Evolutionary conservation across 1,284 basidiomycete genomes (phyloP), one percentile per base, ranked within the genome.

Genomic region (Coniophora puteana): DNA sequence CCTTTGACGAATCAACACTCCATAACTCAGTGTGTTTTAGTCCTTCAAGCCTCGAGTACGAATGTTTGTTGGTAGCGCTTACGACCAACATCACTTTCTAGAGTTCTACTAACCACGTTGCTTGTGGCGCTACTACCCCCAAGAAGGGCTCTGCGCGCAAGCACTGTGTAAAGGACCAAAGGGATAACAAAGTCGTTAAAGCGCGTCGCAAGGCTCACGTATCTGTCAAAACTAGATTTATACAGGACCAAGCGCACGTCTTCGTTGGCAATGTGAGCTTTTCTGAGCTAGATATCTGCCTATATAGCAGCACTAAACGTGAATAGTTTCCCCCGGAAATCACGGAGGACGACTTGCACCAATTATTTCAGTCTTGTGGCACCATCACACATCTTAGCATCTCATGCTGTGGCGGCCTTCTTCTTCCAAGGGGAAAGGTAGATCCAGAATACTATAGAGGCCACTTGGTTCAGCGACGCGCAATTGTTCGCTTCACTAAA

Each of bases 211-310:
- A 36, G 48, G 21, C 43, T 52, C 22, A 38, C 38, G 38, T 47
- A 48, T 17, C 17, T 34, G 3, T 38, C 43, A 33, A 44, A n/a
- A n/a, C n/a, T n/a, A n/a, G n/a, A n/a, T n/a, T n/a, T n/a, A n/a
- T n/a, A n/a, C n/a, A 18, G 4, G 53, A 51, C 8, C 58, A 55
- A 31, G 61, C 61, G 17, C 63, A 63, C 44, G 63, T 77, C 16
- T 83, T 67, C 52, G 75, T 81, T 20, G 81, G 81, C 27, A 83
- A 83, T 53, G 81, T 83, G 49, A 47, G 76, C 27, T 12, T 26
- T 17, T 18, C 21, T 38, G 24, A 37, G 38, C 35, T 44, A 46
- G 29, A 18, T 18, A 25, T 41, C 31, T 23, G n/a, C n/a, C n/a
- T n/a, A n/a, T n/a, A n/a, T n/a, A n/a, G n/a, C n/a, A n/a, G n/a